These are phyloP conservation scores for Skeletonema grethae DNA, from an alignment of 108 stramenopile genomes.

Conservation along the genomic window DNA sequence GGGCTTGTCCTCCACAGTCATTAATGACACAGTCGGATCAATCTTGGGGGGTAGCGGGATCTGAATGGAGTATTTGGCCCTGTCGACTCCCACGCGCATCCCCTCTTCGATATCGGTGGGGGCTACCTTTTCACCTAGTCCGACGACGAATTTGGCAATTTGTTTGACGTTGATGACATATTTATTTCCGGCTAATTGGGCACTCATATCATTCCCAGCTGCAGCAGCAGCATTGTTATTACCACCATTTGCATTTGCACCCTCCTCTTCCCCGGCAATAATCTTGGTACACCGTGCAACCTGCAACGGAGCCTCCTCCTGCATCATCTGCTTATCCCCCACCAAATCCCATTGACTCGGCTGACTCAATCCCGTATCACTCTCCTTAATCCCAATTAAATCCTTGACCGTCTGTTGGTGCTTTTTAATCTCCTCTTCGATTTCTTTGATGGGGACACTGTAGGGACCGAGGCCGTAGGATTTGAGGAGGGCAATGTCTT, in stretches of 20 bases:
- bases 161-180: conserved; percentile 99
- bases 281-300: conserved; percentile 99
- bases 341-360: conserved; percentile 99
- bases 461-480: conserved; percentile 98
- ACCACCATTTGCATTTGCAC: too few relatives aligned
- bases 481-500: conserved; percentile 98
- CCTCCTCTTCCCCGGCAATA: conserved; percentile 78
- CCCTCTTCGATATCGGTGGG: conserved; percentile 99
- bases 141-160: conserved; percentile 99
- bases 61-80: conserved; percentile 97
- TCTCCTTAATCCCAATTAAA: conserved; percentile 98
- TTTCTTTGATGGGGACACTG: conserved; percentile 86
- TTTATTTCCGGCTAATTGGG: conserved; percentile 71
- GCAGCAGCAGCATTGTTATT: not conserved
- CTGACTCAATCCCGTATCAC: conserved; percentile 95
- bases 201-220: conserved; percentile 8
- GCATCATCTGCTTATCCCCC: conserved; percentile 99
- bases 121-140: conserved; percentile 95
- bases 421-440: conserved; percentile 96
- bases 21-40: conserved; percentile 97
- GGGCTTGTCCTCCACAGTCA: conserved; percentile 99
- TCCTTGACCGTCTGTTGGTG: conserved; percentile 97
- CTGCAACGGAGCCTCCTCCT: conserved; percentile 96
- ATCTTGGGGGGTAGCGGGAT: conserved; percentile 99
- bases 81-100: conserved; percentile 99